Percentiles rank a stretch among this genome's conserved stretches.
These are phyloP conservation scores for Delonix regia DNA, from an alignment of 306 rosid genomes.

Conservation along the genomic window DNA sequence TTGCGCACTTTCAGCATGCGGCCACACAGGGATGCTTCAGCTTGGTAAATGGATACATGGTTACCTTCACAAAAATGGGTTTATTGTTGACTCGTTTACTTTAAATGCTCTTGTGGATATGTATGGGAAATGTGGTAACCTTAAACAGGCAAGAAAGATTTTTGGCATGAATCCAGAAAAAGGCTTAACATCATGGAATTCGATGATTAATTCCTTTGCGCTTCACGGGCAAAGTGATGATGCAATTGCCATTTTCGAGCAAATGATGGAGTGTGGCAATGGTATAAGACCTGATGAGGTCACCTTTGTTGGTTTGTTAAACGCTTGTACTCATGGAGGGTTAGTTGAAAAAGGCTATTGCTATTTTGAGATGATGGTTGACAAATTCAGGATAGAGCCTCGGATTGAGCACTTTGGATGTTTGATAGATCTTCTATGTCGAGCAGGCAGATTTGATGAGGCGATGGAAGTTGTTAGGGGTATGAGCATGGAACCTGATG, in stretches of 20 bases:
- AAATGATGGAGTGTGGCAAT: constrained; percentile 48
- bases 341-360: constrained; percentile 65
- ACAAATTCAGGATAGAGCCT: constrained; percentile 55
- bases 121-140: constrained; percentile 85
- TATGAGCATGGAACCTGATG: constrained; percentile 81
- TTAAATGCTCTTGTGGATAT: constrained; percentile 74
- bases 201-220: constrained; percentile 77
- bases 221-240: constrained; percentile 61
- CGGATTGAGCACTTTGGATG: constrained; percentile 76
- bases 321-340: constrained; percentile 88
- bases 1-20: constrained; percentile 80
- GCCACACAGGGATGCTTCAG: constrained; percentile 73
- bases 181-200: constrained; percentile 73
- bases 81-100: constrained; percentile 51
- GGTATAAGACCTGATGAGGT: constrained; percentile 60
- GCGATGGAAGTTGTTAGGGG: constrained; percentile 64
- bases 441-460: constrained; percentile 77
- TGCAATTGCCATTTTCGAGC: constrained; percentile 62
- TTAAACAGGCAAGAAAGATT: constrained; percentile 57
- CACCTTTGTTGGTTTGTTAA: constrained; percentile 74
- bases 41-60: constrained; percentile 84
- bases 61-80: constrained; percentile 57
- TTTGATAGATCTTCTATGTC: constrained; percentile 79
- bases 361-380: constrained; percentile 63
- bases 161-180: constrained; percentile 58